Conservation (phyloP, 2,329 filamentous ascomycete species). For the Fusarium veterinarium region DNA sequence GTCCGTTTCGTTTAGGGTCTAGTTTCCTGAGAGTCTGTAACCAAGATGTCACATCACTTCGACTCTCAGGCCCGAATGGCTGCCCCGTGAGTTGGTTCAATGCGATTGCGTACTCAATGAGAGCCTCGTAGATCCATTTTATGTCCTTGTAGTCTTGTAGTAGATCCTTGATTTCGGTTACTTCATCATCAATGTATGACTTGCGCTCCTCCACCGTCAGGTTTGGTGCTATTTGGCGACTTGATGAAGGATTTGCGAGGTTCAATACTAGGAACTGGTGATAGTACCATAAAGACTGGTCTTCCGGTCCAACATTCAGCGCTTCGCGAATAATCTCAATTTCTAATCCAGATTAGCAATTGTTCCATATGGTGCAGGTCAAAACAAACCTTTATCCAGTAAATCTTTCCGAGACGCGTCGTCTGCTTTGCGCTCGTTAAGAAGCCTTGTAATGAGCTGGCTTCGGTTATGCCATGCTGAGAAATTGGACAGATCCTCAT, state of each 20-base stretch:
- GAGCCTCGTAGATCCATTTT: slow-evolving; percentile 91
- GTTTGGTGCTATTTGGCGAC: slow-evolving; percentile 71
- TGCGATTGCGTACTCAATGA: slow-evolving; percentile 78
- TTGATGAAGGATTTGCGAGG: slow-evolving; percentile 62
- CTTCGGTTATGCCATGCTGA: slow-evolving; percentile 96
- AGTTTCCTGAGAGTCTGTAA: slow-evolving; percentile 73
- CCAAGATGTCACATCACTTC: slow-evolving; percentile 65
- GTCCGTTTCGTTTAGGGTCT: slow-evolving; percentile 78
- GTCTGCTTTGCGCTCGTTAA: slow-evolving; percentile 76
- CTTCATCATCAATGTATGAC: slow-evolving; percentile 74
- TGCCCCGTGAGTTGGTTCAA: slow-evolving; percentile 65
- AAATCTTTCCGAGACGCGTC: slow-evolving; percentile 72
- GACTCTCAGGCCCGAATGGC: slow-evolving; percentile 53
- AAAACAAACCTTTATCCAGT: slow-evolving; percentile 72
- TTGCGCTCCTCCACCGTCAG: slow-evolving; percentile 71
- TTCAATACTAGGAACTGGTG: slow-evolving; percentile 87
- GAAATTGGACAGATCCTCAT: slow-evolving; percentile 89
- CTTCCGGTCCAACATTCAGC: slow-evolving; percentile 89
- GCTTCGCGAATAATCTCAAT: slow-evolving; percentile 80
- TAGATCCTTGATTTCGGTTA: slow-evolving; percentile 77
- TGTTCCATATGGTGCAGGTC: background rate
- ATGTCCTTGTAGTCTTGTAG: slow-evolving; percentile 67
- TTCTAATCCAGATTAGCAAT: slow-evolving; percentile 61
- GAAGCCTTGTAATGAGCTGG: slow-evolving; percentile 80
- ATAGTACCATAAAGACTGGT: slow-evolving; percentile 98